Evolutionary conservation across 768 basidiomycete genomes (phyloP).

Genomic region (Ramaria rubella): DNA sequence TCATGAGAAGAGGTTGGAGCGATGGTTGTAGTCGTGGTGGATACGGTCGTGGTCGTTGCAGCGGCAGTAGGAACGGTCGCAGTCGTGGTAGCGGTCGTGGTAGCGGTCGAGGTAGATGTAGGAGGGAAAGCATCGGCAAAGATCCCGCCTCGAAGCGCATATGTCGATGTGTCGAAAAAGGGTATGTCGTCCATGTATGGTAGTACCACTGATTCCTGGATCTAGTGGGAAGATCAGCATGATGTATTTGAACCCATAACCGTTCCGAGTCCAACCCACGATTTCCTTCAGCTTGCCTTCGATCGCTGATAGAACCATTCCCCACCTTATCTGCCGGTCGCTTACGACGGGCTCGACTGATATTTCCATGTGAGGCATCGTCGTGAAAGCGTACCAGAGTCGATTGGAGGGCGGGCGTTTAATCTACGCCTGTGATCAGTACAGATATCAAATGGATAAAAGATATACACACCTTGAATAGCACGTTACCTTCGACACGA

Average conservation of each 20-base stretch:
- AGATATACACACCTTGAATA: constrained; percentile 47
- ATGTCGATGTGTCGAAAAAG: constrained; percentile 76
- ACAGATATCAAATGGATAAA: not conserved
- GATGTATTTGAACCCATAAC: no score
- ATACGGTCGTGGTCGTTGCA: not conserved
- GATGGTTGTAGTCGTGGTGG: no score
- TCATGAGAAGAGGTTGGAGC: not conserved
- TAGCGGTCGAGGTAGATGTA: constrained; percentile 4
- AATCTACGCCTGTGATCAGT: no score
- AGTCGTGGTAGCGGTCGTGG: constrained; percentile 3
- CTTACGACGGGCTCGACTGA: constrained; percentile 92
- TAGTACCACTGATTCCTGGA: constrained; percentile 87
- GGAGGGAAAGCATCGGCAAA: constrained; percentile 62
- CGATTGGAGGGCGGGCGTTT: constrained; percentile 95
- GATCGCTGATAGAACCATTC: constrained; percentile 84
- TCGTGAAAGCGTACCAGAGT: constrained; percentile 94
- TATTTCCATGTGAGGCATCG: constrained; percentile 80
- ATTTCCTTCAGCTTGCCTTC: constrained; percentile 85
- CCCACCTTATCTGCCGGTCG: constrained; percentile 90
- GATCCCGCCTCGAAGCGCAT: constrained; percentile 76
- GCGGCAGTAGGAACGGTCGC: constrained; percentile 8
- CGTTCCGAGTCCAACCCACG: constrained; percentile 37
- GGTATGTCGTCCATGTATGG: constrained; percentile 99
- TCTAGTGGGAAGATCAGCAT: constrained; percentile 38
- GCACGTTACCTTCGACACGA: constrained; percentile 85